Conservation (phyloP, 2,329 filamentous ascomycete species). For the Sclerotinia spermophila region DNA sequence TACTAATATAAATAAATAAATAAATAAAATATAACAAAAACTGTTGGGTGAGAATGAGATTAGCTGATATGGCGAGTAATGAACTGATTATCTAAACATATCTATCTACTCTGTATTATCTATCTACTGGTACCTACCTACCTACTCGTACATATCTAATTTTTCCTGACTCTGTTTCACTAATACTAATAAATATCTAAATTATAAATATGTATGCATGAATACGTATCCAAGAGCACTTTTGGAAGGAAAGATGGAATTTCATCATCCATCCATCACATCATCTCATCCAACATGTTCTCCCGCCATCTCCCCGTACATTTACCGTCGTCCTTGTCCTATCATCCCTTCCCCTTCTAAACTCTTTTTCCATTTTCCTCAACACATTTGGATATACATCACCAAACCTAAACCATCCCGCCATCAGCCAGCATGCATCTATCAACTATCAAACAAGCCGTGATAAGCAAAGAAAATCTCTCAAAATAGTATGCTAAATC, state of each 20-base stretch:
- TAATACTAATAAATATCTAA: neutral
- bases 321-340: neutral
- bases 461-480: neutral
- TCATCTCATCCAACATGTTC: neutral
- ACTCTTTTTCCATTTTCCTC: neutral
- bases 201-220: neutral
- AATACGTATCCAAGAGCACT: neutral
- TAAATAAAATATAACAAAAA: too few species aligned
- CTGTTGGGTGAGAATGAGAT: neutral
- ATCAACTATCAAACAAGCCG: neutral
- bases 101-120: too few species aligned
- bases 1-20: neutral
- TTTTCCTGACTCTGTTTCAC: neutral
- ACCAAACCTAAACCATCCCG: neutral
- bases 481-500: neutral
- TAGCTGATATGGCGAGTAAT: neutral
- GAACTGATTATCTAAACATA: neutral
- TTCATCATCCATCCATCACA: too few species aligned
- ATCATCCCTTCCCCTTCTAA: neutral
- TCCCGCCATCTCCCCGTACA: neutral
- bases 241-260: too few species aligned
- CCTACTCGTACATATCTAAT: neutral
- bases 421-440: neutral
- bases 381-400: neutral
- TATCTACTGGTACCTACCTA: too few species aligned